A percentile compares a stretch with the other conserved stretches of the same genome.
Evolutionary conservation across 306 rosid species (phyloP).

Genomic region (Rosa chinensis): DNA sequence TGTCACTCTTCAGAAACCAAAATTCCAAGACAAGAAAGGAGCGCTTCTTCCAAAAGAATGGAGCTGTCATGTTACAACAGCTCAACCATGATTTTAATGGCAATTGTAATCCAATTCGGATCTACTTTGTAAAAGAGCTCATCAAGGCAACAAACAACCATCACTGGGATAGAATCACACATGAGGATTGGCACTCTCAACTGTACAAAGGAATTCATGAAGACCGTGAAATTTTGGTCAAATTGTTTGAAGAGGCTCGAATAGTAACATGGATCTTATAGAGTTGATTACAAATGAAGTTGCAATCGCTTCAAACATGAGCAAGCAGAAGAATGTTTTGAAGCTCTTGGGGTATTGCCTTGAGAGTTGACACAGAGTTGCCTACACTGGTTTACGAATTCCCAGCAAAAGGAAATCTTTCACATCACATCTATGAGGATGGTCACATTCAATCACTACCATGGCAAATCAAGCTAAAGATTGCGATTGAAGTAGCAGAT

Average conservation of each 20-base stretch:
- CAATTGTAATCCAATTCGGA: not conserved
- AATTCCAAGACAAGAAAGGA: not conserved
- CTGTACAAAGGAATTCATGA: slow-evolving; percentile 14
- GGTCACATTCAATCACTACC: too few relatives aligned
- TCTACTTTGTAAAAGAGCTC: slow-evolving; percentile 10
- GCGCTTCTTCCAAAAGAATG: slow-evolving; percentile 16
- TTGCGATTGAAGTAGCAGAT: too few relatives aligned
- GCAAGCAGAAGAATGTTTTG: slow-evolving; percentile 27
- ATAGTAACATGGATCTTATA: not conserved
- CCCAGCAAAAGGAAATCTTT: slow-evolving; percentile 18
- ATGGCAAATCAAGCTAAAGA: too few relatives aligned
- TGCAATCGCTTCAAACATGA: slow-evolving; percentile 17
- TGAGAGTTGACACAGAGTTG: not conserved
- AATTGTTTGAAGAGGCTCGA: not conserved
- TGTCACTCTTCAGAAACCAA: not conserved
- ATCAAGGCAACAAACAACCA: not conserved
- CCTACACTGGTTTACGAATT: slow-evolving; percentile 21
- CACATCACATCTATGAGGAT: not conserved
- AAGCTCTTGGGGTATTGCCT: slow-evolving; percentile 26
- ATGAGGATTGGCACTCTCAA: too few relatives aligned
- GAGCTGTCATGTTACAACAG: slow-evolving; percentile 16
- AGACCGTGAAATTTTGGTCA: slow-evolving; percentile 7
- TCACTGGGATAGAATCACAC: not conserved
- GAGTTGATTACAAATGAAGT: slow-evolving; percentile 8
- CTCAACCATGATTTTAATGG: not conserved